These are phyloP conservation scores for Boletus tomentosulus DNA, from an alignment of 768 basidiomycete species.

Conservation along the genomic window DNA sequence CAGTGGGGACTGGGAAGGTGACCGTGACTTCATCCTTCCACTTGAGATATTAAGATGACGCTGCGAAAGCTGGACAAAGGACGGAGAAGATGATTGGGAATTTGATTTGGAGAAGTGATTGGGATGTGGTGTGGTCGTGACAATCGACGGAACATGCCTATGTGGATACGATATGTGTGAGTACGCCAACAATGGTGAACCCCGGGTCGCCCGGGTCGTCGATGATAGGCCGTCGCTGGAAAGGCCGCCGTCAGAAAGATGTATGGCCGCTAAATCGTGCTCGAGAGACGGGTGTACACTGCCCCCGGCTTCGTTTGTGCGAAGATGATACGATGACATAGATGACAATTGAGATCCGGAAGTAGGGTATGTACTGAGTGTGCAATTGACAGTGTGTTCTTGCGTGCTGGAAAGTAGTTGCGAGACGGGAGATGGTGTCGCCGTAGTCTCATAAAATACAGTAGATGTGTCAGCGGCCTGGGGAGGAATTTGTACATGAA, in stretches of 20 bases:
- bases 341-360: constrained; percentile 32
- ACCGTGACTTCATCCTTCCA: constrained; percentile 28
- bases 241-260: constrained; percentile 14
- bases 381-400: constrained; percentile 22
- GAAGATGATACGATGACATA: constrained; percentile 31
- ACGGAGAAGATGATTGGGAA: constrained; percentile 8
- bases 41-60: constrained; percentile 20
- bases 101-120: constrained; percentile 15
- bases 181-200: constrained; percentile 13
- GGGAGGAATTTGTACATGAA: constrained; percentile 29
- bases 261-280: constrained; percentile 19
- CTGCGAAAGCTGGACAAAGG: constrained; percentile 23
- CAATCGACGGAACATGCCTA: constrained; percentile 45
- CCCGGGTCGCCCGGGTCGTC: background rate
- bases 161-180: constrained; percentile 34
- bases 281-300: constrained; percentile 17
- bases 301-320: constrained; percentile 11
- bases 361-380: constrained; percentile 26
- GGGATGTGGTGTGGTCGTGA: constrained; percentile 40
- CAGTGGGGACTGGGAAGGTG: constrained; percentile 31
- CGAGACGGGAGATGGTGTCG: constrained; percentile 30
- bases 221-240: constrained; percentile 5
- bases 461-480: constrained; percentile 42
- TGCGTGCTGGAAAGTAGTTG: constrained; percentile 16
- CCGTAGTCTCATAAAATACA: constrained; percentile 65